Conservation (phyloP, 2,329 filamentous ascomycete genomes). For the Phyllosticta citribraziliensis region DNA sequence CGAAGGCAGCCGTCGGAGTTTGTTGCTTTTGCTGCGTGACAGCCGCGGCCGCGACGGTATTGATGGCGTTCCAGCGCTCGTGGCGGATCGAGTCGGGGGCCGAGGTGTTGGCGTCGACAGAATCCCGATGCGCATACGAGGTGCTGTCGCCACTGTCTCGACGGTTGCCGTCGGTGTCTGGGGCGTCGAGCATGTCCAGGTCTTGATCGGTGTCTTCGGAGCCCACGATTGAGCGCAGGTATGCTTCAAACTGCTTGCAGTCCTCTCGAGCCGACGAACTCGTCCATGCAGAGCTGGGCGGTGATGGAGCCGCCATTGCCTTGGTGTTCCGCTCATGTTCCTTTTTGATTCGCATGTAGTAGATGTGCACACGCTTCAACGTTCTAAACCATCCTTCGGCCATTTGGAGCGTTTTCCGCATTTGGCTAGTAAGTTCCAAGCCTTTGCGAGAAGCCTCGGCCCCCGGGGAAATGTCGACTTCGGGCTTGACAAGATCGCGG, state of each 20-base stretch:
- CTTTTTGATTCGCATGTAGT: conserved; percentile 42
- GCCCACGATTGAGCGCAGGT: conserved; percentile 25
- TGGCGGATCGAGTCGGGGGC: conserved; percentile 14
- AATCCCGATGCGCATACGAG: conserved; percentile 19
- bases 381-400: conserved; percentile 47
- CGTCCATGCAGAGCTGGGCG: conserved; percentile 7
- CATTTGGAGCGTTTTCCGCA: conserved; percentile 46
- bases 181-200: conserved; percentile 21
- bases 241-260: conserved; percentile 37
- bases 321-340: conserved; percentile 34
- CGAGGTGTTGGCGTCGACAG: conserved; percentile 11
- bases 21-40: conserved; percentile 10
- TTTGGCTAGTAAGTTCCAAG: conserved; percentile 41
- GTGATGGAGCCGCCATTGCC: conserved; percentile 19
- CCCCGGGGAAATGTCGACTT: conserved; percentile 13
- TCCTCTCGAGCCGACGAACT: conserved; percentile 35
- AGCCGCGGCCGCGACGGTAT: conserved; percentile 20
- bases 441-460: conserved; percentile 40
- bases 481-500: conserved; percentile 12
- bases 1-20: conserved; percentile 3
- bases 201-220: conserved; percentile 21
- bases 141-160: conserved; percentile 14
- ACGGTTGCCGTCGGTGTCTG: conserved; percentile 16
- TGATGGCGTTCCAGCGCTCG: conserved; percentile 33
- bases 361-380: conserved; percentile 44